A percentile compares a stretch with the other conserved stretches of the same genome.
These are phyloP conservation scores for Colletotrichum sp. DNA, from an alignment of 2,329 filamentous ascomycete genomes.

Conservation along the genomic window DNA sequence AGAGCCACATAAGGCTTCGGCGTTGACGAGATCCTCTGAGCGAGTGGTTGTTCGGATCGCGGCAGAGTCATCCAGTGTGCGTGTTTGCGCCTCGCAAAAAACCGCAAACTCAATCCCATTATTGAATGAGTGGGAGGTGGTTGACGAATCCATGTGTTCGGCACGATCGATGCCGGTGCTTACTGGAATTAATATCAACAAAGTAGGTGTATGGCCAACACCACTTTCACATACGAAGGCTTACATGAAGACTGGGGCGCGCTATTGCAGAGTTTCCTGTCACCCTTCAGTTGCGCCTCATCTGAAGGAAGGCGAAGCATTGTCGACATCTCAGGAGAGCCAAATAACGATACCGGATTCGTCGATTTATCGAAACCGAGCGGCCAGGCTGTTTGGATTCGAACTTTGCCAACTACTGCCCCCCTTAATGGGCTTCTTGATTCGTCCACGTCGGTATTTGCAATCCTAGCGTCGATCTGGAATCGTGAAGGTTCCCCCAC, in stretches of 20 bases:
- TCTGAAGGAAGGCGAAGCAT: neutral
- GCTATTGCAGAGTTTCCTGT: neutral
- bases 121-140: neutral
- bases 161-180: neutral
- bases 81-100: neutral
- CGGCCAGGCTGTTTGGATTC: neutral
- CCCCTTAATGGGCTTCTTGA: neutral
- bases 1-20: neutral
- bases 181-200: neutral
- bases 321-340: neutral
- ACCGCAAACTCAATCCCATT: neutral
- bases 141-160: neutral
- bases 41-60: neutral
- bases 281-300: neutral
- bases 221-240: neutral
- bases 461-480: slow-evolving; percentile 5
- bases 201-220: neutral
- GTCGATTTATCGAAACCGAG: neutral
- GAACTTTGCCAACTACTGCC: neutral
- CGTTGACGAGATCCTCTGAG: neutral
- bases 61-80: neutral
- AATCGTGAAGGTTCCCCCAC: neutral
- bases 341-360: neutral
- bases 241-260: neutral
- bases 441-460: neutral